phyloP scores from a whole-genome alignment of 495 filamentous ascomycete species.

The Penicillium odoratum region DNA sequence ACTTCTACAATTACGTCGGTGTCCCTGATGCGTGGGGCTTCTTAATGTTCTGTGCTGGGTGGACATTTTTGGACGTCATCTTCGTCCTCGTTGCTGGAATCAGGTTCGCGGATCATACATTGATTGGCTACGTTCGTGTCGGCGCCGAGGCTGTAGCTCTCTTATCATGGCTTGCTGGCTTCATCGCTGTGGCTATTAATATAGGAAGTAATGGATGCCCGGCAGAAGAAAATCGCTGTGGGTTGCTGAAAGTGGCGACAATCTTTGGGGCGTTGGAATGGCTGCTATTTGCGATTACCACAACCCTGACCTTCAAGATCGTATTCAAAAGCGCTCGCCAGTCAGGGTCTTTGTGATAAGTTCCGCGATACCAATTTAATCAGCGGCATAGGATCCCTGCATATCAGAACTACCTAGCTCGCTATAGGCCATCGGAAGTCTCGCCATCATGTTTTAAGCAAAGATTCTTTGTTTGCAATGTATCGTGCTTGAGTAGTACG shows the following conservation, averaged over 20 bases:
- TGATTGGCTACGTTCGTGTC: constrained; percentile 27
- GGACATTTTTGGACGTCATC: constrained; percentile 26
- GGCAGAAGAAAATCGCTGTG: constrained; percentile 19
- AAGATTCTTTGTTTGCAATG: too few species aligned
- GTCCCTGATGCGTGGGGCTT: constrained; percentile 32
- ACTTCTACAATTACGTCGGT: constrained; percentile 26
- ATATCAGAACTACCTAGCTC: too few species aligned
- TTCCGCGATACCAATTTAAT: too few species aligned
- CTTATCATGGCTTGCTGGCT: constrained; percentile 32
- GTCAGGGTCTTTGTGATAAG: too few species aligned
- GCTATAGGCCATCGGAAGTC: too few species aligned
- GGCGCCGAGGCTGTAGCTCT: constrained; percentile 26
- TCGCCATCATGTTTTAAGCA: too few species aligned
- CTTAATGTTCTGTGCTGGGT: constrained; percentile 31
- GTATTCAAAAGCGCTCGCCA: too few species aligned
- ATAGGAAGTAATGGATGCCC: constrained; percentile 2
- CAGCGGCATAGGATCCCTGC: too few species aligned
- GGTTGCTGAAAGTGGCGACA: constrained; percentile 25
- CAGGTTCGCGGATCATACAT: constrained; percentile 17
- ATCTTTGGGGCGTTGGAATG: constrained; percentile 30
- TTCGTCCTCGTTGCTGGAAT: constrained; percentile 23
- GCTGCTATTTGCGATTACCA: constrained; percentile 30
- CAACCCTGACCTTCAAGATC: constrained; percentile 17
- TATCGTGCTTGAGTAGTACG: too few species aligned
- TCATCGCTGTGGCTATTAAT: constrained; percentile 30